Base-by-base conservation (phyloP, 2,329 filamentous ascomycete genomes). In the Coniella vitis region DNA sequence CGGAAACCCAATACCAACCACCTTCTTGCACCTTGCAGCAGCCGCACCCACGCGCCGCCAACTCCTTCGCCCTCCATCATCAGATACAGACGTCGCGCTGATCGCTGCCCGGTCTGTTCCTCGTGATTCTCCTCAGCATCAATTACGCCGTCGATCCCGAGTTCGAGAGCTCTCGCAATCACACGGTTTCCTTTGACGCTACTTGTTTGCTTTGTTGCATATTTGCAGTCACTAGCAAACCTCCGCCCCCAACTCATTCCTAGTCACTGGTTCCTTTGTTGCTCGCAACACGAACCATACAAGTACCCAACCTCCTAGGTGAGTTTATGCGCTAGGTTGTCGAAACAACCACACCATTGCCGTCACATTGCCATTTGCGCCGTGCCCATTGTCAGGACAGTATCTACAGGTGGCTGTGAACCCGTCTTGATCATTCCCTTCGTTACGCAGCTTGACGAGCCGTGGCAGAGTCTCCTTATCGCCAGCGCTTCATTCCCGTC, bases 161-260 rank as follows among this genome's bases (percentile, higher is more conserved):
- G 38, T 45, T 40, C 51, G 45, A 51, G 20, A 45, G 44, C 34
- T 39, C 37, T 35, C 43, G 32, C 44, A 36, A 45, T 47, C 48
- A 39, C 38, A 19, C 14, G 12, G 45, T 38, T 38, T 38, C 38
- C 52, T 48, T 54, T 54, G 49, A 51, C 41, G 48, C 36, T 38
- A 40, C 37, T 51, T 45, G 48, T 54, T 54, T 48, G 52, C 52
- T 54, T 54, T 54, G 52, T 54, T 41, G 20, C 32, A 29, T 25
- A 19, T 32, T 29, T 14, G 34, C 38, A 40, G 17, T 45, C 37
- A 46, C 19, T 43, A 34, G 45, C 47, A 50, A 43, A 37, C 37
- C 40, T 17, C 38, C 20, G 38, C 36, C 19, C 48, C 19, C 48
- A 38, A 43, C 40, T 48, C 48, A 48, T 45, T 32, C 10, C 39